Conservation (phyloP, 202 grass and related monocot genomes). For the Panicum virgatum region DNA sequence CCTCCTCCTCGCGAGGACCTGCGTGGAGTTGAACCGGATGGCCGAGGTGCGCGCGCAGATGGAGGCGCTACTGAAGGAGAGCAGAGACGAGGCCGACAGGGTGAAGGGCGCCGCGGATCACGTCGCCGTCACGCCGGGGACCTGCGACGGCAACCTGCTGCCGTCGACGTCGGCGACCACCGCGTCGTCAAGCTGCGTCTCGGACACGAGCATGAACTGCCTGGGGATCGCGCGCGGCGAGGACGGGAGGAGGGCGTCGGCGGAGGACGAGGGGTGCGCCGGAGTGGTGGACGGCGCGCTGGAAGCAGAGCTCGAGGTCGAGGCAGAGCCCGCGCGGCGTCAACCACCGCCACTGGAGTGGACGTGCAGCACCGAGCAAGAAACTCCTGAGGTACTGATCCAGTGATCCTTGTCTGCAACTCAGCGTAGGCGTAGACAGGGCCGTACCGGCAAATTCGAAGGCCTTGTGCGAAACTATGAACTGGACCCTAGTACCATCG, state of each 20-base stretch:
- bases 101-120: neutral
- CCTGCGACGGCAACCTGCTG: neutral
- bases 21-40: slow-evolving; percentile 69
- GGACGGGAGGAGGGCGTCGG: neutral
- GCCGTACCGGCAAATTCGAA: too few species aligned
- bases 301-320: slow-evolving; percentile 40
- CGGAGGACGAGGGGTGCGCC: neutral
- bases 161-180: neutral
- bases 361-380: slow-evolving; percentile 19
- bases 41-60: slow-evolving; percentile 69
- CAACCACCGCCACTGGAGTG: neutral
- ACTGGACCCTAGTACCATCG: too few species aligned
- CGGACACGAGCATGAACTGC: slow-evolving; percentile 17
- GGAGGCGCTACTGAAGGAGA: slow-evolving; percentile 66
- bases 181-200: slow-evolving; percentile 41
- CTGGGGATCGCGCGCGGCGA: slow-evolving; percentile 2
- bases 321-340: slow-evolving; percentile 25
- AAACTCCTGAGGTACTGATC: slow-evolving; percentile 51
- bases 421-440: too few species aligned
- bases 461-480: too few species aligned
- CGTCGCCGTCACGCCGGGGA: neutral
- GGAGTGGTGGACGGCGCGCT: slow-evolving; percentile 17
- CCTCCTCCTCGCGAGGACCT: slow-evolving; percentile 54
- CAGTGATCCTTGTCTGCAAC: neutral
- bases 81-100: slow-evolving; percentile 46